Base-by-base conservation (phyloP, 2,329 filamentous ascomycete species). In the Chrysoporthe cubensis region DNA sequence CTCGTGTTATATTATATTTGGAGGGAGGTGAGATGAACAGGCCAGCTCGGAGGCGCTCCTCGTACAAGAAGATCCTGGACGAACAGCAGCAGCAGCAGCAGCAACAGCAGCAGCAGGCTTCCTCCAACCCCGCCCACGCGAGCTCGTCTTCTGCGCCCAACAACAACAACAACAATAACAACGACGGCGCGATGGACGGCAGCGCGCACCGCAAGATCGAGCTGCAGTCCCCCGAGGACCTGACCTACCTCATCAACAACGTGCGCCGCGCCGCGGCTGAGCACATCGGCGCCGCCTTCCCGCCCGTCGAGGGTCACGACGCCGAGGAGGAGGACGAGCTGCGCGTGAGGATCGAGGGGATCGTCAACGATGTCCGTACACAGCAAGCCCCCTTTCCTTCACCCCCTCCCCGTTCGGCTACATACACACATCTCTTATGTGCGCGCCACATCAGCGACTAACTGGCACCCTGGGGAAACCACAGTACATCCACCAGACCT, bases 151-250 rank as follows among this genome's bases (percentile, higher is more conserved):
- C 61, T 11, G 21, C 65, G 5, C 18, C 18, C 32, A 26, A 56
- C 26, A 44, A 40, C 54, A 66, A 37, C 21, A 56, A 16, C 21
- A 59, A 26, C 26, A 62, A 62, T 26, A 56, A 34, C 64, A 21
- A 11, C 46, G 68, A 40, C 64, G 21, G 8, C 57, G 69, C 43
- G 43, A 80, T 80, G 77, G 77, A 78, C 72, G 40, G 77, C 81
- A 61, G 59, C 48, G 78, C 78, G 72, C 88, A 93, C 78, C 89
- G 92, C 77, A 91, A 89, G 80, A 91, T 95, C 77, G 92, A 94
- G 80, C 87, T 95, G 63, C 91, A 94, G 80, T 85, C 87, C n/a
- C 87, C 88, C 54, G 88, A 90, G 61, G 92, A 95, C 79, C 84
- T 94, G 44, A 80, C 85, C 66, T 92, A 90, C 78, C 85, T 95